Base-by-base conservation (phyloP, 768 basidiomycete genomes). In the Cantharellus anzutake region DNA sequence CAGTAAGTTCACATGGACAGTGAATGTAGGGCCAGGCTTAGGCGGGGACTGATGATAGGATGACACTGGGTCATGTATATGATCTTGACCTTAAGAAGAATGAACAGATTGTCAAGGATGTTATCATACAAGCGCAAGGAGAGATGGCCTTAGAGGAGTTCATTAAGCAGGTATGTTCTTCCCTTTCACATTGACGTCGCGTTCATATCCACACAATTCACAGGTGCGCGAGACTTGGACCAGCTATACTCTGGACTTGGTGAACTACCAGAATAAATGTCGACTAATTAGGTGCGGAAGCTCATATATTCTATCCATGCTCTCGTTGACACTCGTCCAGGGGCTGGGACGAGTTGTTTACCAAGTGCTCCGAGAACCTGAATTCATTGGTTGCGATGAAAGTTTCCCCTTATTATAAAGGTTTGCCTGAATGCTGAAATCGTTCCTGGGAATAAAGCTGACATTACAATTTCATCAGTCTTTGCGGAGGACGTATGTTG, bases 211-310 rank as follows among this genome's bases (percentile, higher is more conserved):
- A 97, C 84, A 88, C 92, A 87, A 90, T 90, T 11, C 77, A 94
- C 35, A 94, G 71, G 96, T 99, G 67, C 91, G 91, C 70, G 96
- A 98, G 71, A 87, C 79, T 1, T 99, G 96, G 96, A 86, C 88
- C 0, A 91, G 79, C 66, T 98, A 97, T 68, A 88, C 91, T 1
- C 76, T 99, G 57, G 96, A 98, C 65, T 75, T 99, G 51, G 88
- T 97, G 65, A 94, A 97, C 69, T 99, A 98, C 68, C 96, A 98
- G 75, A 98, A 91, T 70, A 99, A 94, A 70, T 98, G 94, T 66
- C 85, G 96, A 57, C 78, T 99, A 35, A 98, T 99, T 64, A 79
- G 82, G 83, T 87, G 65, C 40, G 75, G 61, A 58, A 48, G 20
- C 59, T 58, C 63, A 41, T 56, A 5, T 0, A 14, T 7, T 51